Evolutionary conservation across 345 rosid genomes (phyloP), one percentile per base, ranked within the genome.

Genomic region (Aurinia saxatilis): DNA sequence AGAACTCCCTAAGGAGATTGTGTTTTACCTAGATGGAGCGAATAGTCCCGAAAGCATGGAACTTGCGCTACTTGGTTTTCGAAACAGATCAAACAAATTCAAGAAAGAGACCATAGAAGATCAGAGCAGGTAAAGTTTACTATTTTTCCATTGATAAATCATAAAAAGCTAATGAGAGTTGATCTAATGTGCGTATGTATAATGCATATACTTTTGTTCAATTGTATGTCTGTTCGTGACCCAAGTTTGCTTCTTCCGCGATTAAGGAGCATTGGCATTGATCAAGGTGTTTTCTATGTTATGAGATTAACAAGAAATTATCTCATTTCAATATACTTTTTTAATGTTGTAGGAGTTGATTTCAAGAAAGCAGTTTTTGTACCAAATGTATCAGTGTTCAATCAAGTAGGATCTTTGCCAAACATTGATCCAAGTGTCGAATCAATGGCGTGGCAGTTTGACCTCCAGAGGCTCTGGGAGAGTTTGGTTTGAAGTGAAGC

Each of bases 11-110:
- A 95, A 86, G 44, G 81, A 84, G 75, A 80, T 91, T 39, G 68
- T 80, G 42, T 91, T 79, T 77, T 91, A 84, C 73, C 75, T 91
- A 72, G 98, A 91, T 76, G 98, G 98, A 76, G 98, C 98, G 68
- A 95, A 91, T 68, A 86, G 92, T 77, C 96, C 98, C 25, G 96
- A 91, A 64, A 91, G 98, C 80, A 88, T 91, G 88, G 96, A 86
- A 59, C 75, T 30, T 91, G 98, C 63, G 96, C 89, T 6, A 70
- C 35, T 47, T 93, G 99, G 97, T 93, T 87, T 78, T 87, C 99
- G 36, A 66, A 80, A 75, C 40, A 54, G 67, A 38, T 36, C 13
- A 42, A 76, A 57, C 72, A 60, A 30, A 57, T 59, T 29, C 65
- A 67, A 48, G 69, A 55, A 55, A 55, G n/a, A 7, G 31, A 12